A percentile compares a stretch with the other conserved stretches of the same genome.
phyloP scores from a whole-genome alignment of 805 yeast genomes.

The Pichia thaimueangensis region DNA sequence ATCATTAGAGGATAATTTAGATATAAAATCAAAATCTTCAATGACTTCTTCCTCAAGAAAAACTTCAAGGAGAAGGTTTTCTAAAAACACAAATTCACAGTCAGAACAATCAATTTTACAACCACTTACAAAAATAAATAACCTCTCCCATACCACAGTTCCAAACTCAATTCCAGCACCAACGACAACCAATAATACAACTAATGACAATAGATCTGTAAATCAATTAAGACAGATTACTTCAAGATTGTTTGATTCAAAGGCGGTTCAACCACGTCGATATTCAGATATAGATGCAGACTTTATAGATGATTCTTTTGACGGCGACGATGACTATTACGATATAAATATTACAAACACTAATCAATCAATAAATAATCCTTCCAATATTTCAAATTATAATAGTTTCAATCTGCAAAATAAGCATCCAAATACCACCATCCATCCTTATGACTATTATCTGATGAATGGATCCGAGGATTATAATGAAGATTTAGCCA shows the following conservation, averaged over 20 bases:
- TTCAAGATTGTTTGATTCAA: conserved; percentile 65
- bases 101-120: conserved; percentile 6
- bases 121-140: conserved; percentile 3
- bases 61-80: conserved; percentile 10
- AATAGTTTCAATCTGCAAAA: conserved; percentile 2
- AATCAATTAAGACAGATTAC: conserved; percentile 47
- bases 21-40: conserved; percentile 18
- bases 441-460: conserved; percentile 1
- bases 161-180: too few species aligned
- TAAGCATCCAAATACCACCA: conserved; percentile 1
- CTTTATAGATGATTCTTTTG: conserved; percentile 41
- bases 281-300: conserved; percentile 48
- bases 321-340: conserved; percentile 37
- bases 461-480: conserved; percentile 20
- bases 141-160: too few species aligned
- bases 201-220: conserved; percentile 4
- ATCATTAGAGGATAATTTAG: conserved; percentile 14
- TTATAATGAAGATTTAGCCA: conserved; percentile 22
- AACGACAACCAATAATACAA: too few species aligned
- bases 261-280: conserved; percentile 65
- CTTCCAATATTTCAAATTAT: conserved; percentile 8
- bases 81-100: conserved; percentile 3
- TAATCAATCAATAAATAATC: not conserved
- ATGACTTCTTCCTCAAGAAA: conserved; percentile 14
- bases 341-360: conserved; percentile 10